These are phyloP conservation scores for Nicotiana undulata DNA, from an alignment of 257 asterid genomes.

Conservation along the genomic window DNA sequence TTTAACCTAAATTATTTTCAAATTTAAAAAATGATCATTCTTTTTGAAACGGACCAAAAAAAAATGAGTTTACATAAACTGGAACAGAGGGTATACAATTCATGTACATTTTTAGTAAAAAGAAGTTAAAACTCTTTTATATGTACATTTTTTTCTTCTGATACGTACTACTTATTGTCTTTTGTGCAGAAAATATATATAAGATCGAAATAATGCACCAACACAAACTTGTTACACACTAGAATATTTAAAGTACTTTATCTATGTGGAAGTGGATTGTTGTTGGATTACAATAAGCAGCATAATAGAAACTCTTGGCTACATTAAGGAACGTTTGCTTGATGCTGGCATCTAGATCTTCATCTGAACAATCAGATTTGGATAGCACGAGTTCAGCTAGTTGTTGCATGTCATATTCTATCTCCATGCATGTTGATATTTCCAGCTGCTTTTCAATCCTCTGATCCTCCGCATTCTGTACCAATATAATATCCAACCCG, in stretches of 20 bases:
- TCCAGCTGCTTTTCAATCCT: not conserved
- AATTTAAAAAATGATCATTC: too few relatives aligned
- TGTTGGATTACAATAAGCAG: slow-evolving; percentile 40
- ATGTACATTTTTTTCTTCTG: not conserved
- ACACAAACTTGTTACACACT: not conserved
- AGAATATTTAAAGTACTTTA: slow-evolving; percentile 35
- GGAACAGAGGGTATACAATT: too few relatives aligned
- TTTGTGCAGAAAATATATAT: not conserved
- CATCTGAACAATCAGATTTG: slow-evolving; percentile 1
- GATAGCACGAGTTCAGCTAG: slow-evolving; percentile 43
- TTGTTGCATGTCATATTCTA: slow-evolving; percentile 50
- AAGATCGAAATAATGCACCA: not conserved
- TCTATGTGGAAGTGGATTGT: slow-evolving; percentile 46
- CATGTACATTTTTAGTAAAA: too few relatives aligned
- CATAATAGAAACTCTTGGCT: slow-evolving; percentile 51
- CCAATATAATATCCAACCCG: not conserved
- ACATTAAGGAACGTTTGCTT: slow-evolving; percentile 52
- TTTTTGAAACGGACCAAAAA: too few relatives aligned
- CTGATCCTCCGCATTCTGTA: not conserved
- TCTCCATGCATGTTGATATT: slow-evolving; percentile 18
- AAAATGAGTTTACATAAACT: too few relatives aligned
- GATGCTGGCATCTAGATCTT: slow-evolving; percentile 25
- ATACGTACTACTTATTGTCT: not conserved
- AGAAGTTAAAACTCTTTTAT: not conserved
- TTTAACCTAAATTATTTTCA: too few relatives aligned